phyloP scores from a whole-genome alignment of 1,139 yeast genomes.

The Martiniozyma asiatica region DNA sequence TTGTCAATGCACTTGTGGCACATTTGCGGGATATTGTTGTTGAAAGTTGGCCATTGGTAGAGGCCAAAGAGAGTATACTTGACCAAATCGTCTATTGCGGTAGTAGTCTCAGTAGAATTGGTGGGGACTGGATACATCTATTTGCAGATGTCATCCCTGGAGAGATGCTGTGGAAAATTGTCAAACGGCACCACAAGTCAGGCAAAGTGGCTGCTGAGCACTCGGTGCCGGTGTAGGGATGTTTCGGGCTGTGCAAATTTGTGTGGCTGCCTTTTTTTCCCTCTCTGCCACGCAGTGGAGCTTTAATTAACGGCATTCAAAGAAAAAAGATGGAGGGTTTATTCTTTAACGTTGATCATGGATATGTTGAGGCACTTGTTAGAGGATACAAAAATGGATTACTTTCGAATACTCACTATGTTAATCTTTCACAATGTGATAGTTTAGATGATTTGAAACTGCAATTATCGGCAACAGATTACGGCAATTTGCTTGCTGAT shows the following conservation, averaged over 20 bases:
- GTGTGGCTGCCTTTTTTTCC: too few relatives aligned
- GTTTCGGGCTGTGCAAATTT: background rate
- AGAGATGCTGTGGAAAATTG: too few relatives aligned
- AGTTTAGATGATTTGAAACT: constrained; percentile 85
- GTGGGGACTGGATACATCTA: too few relatives aligned
- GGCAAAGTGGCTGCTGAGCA: too few relatives aligned
- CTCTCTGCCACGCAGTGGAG: too few relatives aligned
- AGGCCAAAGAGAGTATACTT: constrained; percentile 44
- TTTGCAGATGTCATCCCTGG: too few relatives aligned
- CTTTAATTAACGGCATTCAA: too few relatives aligned
- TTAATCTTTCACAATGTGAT: constrained; percentile 92
- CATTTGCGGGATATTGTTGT: constrained; percentile 25
- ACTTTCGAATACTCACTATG: constrained; percentile 64
- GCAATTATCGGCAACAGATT: constrained; percentile 91
- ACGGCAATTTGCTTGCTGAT: constrained; percentile 80
- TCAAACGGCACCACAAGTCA: too few relatives aligned
- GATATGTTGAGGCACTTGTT: constrained; percentile 87
- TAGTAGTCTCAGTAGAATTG: constrained; percentile 58
- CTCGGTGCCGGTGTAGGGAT: background rate
- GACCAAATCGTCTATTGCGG: constrained; percentile 69
- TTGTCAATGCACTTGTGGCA: constrained; percentile 27
- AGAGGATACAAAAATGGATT: constrained; percentile 89
- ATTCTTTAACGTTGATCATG: constrained; percentile 76
- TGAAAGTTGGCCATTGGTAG: constrained; percentile 26
- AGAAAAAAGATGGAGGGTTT: constrained; percentile 59